Base-by-base conservation (phyloP, 352 stramenopile species). In the Globisporangium echinulatum region DNA sequence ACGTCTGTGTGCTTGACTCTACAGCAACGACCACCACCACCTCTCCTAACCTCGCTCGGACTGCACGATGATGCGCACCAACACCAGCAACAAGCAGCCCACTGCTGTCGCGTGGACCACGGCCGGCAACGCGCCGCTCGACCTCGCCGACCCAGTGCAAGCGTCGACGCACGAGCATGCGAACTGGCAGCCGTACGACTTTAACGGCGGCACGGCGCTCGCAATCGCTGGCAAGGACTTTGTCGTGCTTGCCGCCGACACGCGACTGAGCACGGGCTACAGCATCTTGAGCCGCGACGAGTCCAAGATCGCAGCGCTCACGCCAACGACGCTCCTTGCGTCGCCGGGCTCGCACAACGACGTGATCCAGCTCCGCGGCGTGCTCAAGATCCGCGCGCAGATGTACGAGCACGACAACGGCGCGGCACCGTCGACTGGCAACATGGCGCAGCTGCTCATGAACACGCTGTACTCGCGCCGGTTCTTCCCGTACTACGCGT, bases 401-500 rank as follows among this genome's bases (percentile, higher is more conserved):
- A 92, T 94, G 83, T 95, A 95, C 62, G 70, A 94, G 54, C 96
- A 99, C 85, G 96, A 99, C 83, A 97, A 99, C 69, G 90, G 88
- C 38, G 94, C 92, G 70, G 56, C 79, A 59, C 98, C 99, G 81
- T 88, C 81, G 38, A 97, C 92, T 36, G 80, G 90, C 43, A 90
- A 87, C 38, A 87, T 98, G 58, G 90, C 97, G 55, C 97, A 99
- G 79, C 87, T 99, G 79, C 79, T 99, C 40, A 92, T 92, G 63
- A 99, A 98, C 71, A 99, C 96, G 55, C 81, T 99, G 15, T 99
- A 99, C 79, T 96, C 94, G 76, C 83, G 89, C 19, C 88, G 97
- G 43, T 99, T 99, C 74, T 99, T 99, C 79, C 97, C 97, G 37
- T 99, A 99, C 79, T 99, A 99, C 72, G 89, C 96, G 39, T 99